These are phyloP conservation scores for Yamadazyma diddensiae DNA, from an alignment of 1,139 yeast species.

Conservation along the genomic window DNA sequence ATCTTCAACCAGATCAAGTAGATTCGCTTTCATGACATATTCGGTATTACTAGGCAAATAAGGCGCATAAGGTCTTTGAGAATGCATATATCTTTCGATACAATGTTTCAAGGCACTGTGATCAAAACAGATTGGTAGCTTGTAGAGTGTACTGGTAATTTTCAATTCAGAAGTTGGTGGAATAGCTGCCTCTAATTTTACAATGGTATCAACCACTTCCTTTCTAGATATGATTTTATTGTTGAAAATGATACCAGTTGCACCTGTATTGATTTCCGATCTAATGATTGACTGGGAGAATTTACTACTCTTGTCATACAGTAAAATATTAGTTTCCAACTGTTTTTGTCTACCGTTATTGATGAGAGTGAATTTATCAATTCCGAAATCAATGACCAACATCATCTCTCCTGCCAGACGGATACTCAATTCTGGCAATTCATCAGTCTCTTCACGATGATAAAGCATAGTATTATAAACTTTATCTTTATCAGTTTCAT, in stretches of 20 bases:
- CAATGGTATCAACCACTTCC: conserved; percentile 17
- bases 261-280: conserved; percentile 27
- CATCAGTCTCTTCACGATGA: conserved; percentile 6
- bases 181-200: conserved; percentile 21
- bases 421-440: conserved; percentile 17
- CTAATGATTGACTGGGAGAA: conserved; percentile 15
- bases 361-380: conserved; percentile 23
- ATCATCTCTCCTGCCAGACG: conserved; percentile 34
- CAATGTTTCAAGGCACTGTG: conserved; percentile 30
- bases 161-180: conserved; percentile 28
- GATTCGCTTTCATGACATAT: conserved; percentile 29
- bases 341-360: conserved; percentile 31
- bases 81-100: conserved; percentile 29
- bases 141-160: conserved; percentile 27
- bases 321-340: conserved; percentile 10
- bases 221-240: conserved; percentile 16
- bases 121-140: conserved; percentile 29
- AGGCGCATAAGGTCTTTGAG: conserved; percentile 36
- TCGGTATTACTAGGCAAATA: conserved; percentile 32
- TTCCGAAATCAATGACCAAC: conserved; percentile 30
- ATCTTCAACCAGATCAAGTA: conserved; percentile 22
- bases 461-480: conserved; percentile 15
- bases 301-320: conserved; percentile 4
- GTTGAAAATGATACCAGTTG: conserved; percentile 23
- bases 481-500: conserved; percentile 11